phyloP scores from a whole-genome alignment of 1,139 yeast genomes.

The Saccharomycopsis crataegensis region DNA sequence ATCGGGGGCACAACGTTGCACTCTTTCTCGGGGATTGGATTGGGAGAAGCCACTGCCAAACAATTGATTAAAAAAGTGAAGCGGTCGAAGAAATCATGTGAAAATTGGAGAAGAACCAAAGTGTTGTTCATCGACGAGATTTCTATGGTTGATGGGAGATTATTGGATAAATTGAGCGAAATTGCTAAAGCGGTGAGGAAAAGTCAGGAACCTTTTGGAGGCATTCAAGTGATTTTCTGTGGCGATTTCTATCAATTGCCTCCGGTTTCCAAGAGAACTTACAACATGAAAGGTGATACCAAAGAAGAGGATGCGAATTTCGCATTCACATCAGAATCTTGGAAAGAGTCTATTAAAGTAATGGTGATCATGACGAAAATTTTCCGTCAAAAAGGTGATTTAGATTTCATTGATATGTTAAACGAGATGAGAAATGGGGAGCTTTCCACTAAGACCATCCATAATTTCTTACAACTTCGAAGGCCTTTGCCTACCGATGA shows the following conservation, averaged over 20 bases:
- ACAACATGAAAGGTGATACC: constrained; percentile 25
- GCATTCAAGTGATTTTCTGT: constrained; percentile 74
- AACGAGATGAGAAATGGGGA: constrained; percentile 79
- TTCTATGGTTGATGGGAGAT: constrained; percentile 77
- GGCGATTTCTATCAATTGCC: constrained; percentile 93
- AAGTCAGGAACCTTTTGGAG: constrained; percentile 66
- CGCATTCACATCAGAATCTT: constrained; percentile 71
- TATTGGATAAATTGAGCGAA: constrained; percentile 62
- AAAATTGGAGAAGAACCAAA: constrained; percentile 55
- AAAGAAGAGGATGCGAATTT: constrained; percentile 32
- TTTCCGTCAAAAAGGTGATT: constrained; percentile 87
- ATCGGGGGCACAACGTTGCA: constrained; percentile 85
- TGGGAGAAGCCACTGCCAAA: constrained; percentile 46
- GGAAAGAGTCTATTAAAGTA: constrained; percentile 58
- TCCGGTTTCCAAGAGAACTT: constrained; percentile 49
- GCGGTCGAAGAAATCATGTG: constrained; percentile 42
- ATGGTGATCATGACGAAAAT: constrained; percentile 72
- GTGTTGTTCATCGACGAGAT: constrained; percentile 81
- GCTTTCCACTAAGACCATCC: constrained; percentile 47
- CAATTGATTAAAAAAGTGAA: constrained; percentile 48
- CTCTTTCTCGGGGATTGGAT: constrained; percentile 80
- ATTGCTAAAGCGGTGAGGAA: constrained; percentile 54
- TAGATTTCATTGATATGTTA: constrained; percentile 71
- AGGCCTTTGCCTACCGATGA: constrained; percentile 53
- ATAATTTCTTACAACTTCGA: constrained; percentile 46